Conservation (phyloP, 2,329 filamentous ascomycete species). For the Exophiala phaeomuriformis region DNA sequence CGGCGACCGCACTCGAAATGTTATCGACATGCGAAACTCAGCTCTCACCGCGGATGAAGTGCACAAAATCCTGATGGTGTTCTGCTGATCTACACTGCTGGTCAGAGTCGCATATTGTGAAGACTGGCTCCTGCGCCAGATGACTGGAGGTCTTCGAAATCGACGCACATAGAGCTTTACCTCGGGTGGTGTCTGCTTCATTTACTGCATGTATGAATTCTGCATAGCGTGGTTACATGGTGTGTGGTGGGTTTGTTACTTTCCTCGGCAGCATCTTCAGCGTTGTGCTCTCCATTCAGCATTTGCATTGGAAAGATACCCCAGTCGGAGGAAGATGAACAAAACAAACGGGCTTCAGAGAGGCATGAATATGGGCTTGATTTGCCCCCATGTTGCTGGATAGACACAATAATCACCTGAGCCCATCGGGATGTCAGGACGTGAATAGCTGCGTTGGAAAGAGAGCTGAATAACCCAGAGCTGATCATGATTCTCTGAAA, state of each 20-base stretch:
- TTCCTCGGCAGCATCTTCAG: slow-evolving; percentile 11
- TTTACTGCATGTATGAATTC: slow-evolving; percentile 17
- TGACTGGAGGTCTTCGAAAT: slow-evolving; percentile 1
- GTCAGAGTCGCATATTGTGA: neutral
- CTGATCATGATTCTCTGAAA: neutral
- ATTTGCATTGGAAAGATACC: slow-evolving; percentile 28
- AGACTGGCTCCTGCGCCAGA: neutral
- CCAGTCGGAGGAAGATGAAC: slow-evolving; percentile 17
- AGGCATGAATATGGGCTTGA: neutral
- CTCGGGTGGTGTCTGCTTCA: slow-evolving; percentile 7
- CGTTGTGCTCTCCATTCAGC: slow-evolving; percentile 14
- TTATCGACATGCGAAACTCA: slow-evolving; percentile 14
- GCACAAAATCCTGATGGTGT: slow-evolving; percentile 11
- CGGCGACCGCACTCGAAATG: slow-evolving; percentile 6
- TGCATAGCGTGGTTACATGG: slow-evolving; percentile 21
- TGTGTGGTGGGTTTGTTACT: slow-evolving; percentile 1
- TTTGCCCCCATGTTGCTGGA: neutral
- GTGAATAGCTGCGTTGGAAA: slow-evolving; percentile 14
- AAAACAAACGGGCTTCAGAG: neutral
- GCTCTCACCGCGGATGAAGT: slow-evolving; percentile 9
- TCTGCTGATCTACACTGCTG: neutral
- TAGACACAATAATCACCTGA: neutral
- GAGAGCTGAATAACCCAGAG: neutral
- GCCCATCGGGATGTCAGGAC: neutral
- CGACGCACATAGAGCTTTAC: slow-evolving; percentile 4